Evolutionary conservation across 1,284 basidiomycete species (phyloP), one percentile per base, ranked within the genome.

Genomic region (Papiliotrema laurentii): DNA sequence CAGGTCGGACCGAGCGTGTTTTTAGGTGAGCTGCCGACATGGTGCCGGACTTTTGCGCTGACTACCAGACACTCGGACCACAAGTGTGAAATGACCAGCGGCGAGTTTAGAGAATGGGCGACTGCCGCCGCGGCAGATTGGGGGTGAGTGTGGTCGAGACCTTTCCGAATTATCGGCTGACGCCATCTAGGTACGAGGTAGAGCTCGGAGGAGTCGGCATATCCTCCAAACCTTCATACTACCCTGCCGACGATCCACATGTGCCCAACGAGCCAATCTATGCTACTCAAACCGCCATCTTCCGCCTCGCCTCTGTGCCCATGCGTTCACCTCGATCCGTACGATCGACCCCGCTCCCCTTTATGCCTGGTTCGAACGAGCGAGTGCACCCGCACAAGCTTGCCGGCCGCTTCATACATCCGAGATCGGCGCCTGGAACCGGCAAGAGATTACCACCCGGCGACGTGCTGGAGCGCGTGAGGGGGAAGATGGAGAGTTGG

Each of bases 1-100:
- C 89, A 0, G 74, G 81, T 39, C 80, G 89, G n/a, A 80, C 79
- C 6, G 62, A 74, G 40, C 72, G 79, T 10, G 70, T 77, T 21
- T 81, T 79, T 68, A 66, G 93, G 49, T 65, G 18, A 49, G 65
- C 53, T 85, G 24, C 11, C 16, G 41, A n/a, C 16, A n/a, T 25
- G 14, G 25, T 43, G 36, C 16, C 43, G 43, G n/a, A 50, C 42
- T 22, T 13, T 34, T 36, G 22, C 16, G 37, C 33, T 18, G 38
- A 40, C 35, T 7, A 33, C 5, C 43, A 61, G 60, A 19, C 69
- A 97, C 66, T 69, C 76, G 19, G 92, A 96, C 64, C 93, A 97
- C 74, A 89, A 93, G 67, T 89, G 94, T 61, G 92, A 97, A 71
- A 94, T 89, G 87, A 94, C 89, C 0, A 71, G 75, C 0, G 80